Conservation (phyloP, 2,329 filamentous ascomycete species). For the Bipolaris bicolor region DNA sequence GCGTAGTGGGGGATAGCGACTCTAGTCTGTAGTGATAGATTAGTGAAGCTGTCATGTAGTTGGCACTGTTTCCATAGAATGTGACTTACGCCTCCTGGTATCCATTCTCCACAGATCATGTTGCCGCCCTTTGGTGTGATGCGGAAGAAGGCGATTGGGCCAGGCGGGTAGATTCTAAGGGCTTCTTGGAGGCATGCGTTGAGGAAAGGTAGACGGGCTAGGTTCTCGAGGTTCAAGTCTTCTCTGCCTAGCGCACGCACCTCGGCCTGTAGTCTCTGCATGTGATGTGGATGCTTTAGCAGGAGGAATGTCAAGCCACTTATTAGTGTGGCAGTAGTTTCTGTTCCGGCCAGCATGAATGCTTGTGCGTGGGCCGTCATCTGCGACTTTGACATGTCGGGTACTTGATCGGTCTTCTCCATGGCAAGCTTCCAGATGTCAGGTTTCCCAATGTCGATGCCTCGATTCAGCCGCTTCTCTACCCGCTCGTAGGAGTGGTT, state of each 20-base stretch:
- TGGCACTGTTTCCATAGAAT: too few relatives aligned
- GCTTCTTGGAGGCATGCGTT: constrained; percentile 54
- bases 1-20: not conserved
- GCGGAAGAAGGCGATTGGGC: constrained; percentile 45
- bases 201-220: constrained; percentile 46
- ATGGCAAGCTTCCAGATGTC: constrained; percentile 51
- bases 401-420: constrained; percentile 24
- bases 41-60: not conserved
- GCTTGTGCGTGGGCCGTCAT: constrained; percentile 32
- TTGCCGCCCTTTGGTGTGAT: constrained; percentile 34
- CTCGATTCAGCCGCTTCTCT: not conserved
- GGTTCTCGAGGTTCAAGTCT: constrained; percentile 15
- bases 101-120: constrained; percentile 34
- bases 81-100: constrained; percentile 38
- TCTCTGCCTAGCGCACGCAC: constrained; percentile 21
- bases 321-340: constrained; percentile 37
- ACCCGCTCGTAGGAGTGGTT: constrained; percentile 8
- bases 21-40: not conserved
- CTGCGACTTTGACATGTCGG: constrained; percentile 28
- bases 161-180: constrained; percentile 37
- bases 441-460: constrained; percentile 20
- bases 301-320: constrained; percentile 37
- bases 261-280: constrained; percentile 28
- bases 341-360: constrained; percentile 38
- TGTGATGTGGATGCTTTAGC: constrained; percentile 23